A percentile compares a stretch with the other conserved stretches of the same genome.
Conservation (phyloP, 2,329 filamentous ascomycete genomes). For the Chaetomium olivaceum region DNA sequence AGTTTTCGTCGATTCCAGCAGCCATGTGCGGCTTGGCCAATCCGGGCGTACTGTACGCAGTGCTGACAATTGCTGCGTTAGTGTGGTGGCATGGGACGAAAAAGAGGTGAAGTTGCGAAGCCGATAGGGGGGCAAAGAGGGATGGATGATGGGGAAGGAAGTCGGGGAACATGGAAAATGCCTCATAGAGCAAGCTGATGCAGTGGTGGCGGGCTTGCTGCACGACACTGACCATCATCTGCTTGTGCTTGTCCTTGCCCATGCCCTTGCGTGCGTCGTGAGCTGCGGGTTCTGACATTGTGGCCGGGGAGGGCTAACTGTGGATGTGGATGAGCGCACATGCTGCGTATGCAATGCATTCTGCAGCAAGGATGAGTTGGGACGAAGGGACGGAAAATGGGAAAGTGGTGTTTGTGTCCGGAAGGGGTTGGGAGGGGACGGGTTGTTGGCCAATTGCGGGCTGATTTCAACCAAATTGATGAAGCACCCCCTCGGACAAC, state of each 20-base stretch:
- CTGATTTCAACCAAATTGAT: background rate
- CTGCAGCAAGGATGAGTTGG: slow-evolving; percentile 19
- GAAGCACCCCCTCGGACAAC: background rate
- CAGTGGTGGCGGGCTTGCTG: slow-evolving; percentile 19
- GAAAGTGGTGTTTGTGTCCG: background rate
- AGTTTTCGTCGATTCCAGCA: background rate
- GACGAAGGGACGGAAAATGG: slow-evolving; percentile 8
- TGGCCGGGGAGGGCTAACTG: slow-evolving; percentile 2
- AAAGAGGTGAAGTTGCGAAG: background rate
- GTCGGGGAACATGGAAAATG: slow-evolving; percentile 29
- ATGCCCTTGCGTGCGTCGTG: slow-evolving; percentile 1
- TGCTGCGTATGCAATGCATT: slow-evolving; percentile 21
- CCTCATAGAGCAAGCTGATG: slow-evolving; percentile 24
- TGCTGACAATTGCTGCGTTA: slow-evolving; percentile 14
- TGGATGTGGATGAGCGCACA: background rate
- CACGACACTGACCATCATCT: slow-evolving; percentile 23
- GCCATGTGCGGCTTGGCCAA: slow-evolving; percentile 7
- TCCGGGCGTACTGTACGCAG: background rate
- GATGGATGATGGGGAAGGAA: background rate
- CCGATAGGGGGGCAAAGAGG: background rate
- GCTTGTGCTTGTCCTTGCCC: background rate
- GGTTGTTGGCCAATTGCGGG: background rate
- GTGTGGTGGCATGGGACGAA: slow-evolving; percentile 11
- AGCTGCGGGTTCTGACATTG: background rate
- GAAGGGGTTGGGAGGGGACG: background rate